phyloP scores from a whole-genome alignment of 306 rosid species.

The Acacia confusa region DNA sequence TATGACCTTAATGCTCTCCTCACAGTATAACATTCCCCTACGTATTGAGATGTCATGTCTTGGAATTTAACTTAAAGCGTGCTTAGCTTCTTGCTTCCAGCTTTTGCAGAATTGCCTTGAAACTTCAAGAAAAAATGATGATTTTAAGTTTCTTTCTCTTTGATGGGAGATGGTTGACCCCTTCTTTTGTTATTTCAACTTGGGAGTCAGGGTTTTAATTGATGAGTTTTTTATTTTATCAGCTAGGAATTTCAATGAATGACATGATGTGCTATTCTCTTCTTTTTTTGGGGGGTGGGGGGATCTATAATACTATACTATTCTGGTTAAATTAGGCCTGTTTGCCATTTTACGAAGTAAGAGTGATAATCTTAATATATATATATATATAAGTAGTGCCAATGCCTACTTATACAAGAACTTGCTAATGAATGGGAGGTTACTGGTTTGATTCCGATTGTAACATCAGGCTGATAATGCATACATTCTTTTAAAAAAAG shows the following conservation, averaged over 20 bases:
- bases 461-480: too few relatives aligned
- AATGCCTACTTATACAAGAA: too few relatives aligned
- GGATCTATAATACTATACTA: background rate
- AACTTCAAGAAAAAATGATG: background rate
- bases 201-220: background rate
- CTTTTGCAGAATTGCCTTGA: background rate
- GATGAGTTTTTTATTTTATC: background rate
- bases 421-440: too few relatives aligned
- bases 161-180: background rate
- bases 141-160: background rate
- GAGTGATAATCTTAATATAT: background rate
- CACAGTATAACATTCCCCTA: background rate
- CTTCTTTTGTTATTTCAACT: background rate
- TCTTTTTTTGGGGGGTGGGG: background rate
- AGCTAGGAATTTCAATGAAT: background rate
- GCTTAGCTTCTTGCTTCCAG: background rate
- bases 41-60: background rate
- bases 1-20: background rate
- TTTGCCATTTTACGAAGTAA: background rate
- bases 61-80: conserved; percentile 4
- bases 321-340: background rate
- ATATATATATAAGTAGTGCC: too few relatives aligned
- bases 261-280: background rate
- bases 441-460: too few relatives aligned
- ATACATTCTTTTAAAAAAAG: too few relatives aligned